A percentile compares a stretch with the other conserved stretches of the same genome.
phyloP scores from a whole-genome alignment of 2,329 filamentous ascomycete genomes.

The Exophiala viscosa region DNA sequence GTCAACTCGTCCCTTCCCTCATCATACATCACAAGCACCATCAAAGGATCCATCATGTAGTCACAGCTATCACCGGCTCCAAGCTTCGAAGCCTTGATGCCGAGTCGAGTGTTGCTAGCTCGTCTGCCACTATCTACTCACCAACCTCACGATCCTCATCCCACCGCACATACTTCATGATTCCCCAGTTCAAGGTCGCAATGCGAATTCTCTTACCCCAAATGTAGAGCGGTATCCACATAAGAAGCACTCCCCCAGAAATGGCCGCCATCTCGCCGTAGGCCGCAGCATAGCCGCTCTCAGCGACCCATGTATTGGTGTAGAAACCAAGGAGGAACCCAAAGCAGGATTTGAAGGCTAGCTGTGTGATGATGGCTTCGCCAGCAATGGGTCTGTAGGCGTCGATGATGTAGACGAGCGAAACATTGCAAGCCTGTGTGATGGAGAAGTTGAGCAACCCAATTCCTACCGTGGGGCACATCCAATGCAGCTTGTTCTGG shows the following conservation, averaged over 20 bases:
- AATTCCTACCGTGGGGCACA: slow-evolving; percentile 54
- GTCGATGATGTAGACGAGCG: slow-evolving; percentile 57
- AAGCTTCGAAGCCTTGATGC: no score
- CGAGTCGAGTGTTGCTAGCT: no score
- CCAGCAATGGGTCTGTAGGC: slow-evolving; percentile 56
- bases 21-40: no score
- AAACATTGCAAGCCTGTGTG: slow-evolving; percentile 54
- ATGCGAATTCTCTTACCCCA: slow-evolving; percentile 51
- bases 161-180: slow-evolving; percentile 48
- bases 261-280: slow-evolving; percentile 59
- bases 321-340: slow-evolving; percentile 60
- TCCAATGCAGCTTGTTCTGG: slow-evolving; percentile 52
- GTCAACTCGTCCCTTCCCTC: no score
- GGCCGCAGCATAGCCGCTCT: slow-evolving; percentile 49
- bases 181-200: slow-evolving; percentile 47
- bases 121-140: slow-evolving; percentile 37
- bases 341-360: slow-evolving; percentile 56
- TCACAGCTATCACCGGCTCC: no score
- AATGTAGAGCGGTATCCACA: slow-evolving; percentile 51
- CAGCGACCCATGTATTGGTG: slow-evolving; percentile 56
- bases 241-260: slow-evolving; percentile 44
- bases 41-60: no score
- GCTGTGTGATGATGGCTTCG: slow-evolving; percentile 52
- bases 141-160: slow-evolving; percentile 53
- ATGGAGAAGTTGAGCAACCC: slow-evolving; percentile 53